Evolutionary conservation across 129 eudicot genomes (phyloP), one percentile per base, ranked within the genome.

Genomic region (Cynara cardunculus): DNA sequence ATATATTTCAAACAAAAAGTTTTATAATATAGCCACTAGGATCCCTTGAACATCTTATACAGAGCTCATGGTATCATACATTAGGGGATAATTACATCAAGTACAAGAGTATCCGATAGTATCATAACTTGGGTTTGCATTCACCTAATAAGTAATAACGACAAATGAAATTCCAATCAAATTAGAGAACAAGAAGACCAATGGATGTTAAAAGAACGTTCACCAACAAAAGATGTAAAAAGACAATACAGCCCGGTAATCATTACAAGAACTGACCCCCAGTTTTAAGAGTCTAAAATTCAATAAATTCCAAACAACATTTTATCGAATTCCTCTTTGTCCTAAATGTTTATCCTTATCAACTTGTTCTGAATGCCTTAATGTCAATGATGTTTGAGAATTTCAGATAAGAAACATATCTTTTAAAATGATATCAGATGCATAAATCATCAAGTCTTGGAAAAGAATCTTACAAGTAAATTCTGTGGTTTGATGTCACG

Each of bases 401-500:
- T 31, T 14, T 34, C 28, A 64, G 35, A 31, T 18, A 64, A 64
- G 37, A 62, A 7, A 16, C 21, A 1, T 76, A 64, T 39, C 81
- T 37, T 3, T 77, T 25, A 24, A 25, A 7, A 65, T 28, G 10
- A 56, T 21, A 66, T 46, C 9, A 61, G 72, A 69, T 28, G 80
- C 75, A 75, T 61, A 73, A 59, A 68, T 84, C 44, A 72, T 46
- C 22, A 82, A 34, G 14, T 79, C 49, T 61, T 27, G 0, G 7
- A 34, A 70, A 75, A 86, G 46, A 56, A 76, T 81, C 92, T 90
- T 89, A 96, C 99, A 83, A 93, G 91, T 77, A 96, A 83, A 85
- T 96, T 96, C 75, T 96, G 99, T 25, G 99, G 99, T 87, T 96
- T 96, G 76, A 96, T 96, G 86, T 96, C 99, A 82, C 98, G 98